Base-by-base conservation (phyloP, 176 grass and related monocot genomes). In the Aegilops longissima region DNA sequence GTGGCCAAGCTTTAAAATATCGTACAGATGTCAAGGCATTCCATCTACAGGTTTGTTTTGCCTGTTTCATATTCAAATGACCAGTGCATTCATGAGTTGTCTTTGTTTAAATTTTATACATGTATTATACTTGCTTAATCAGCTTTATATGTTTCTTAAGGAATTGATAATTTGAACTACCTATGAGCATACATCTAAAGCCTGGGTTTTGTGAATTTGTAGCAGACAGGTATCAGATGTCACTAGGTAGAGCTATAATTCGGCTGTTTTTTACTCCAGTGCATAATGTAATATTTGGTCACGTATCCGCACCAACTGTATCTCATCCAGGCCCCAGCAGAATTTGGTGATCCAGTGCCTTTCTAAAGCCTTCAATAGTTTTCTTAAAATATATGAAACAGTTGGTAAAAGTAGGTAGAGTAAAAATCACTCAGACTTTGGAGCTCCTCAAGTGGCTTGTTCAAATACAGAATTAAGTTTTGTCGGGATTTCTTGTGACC, bases 21-120 rank as follows among this genome's bases (percentile, higher is more conserved):
- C 93, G 96, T 67, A 90, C 93, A 83, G 93, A 98, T 91, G 69
- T 92, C 70, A 98, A 98, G 86, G 77, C 89, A 84, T 98, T 94
- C 71, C 96, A 98, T 87, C 84, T 98, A 38, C 96, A 98, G 96
- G 96, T 98, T 81, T 92, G 84, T 78, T 86, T 81, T 82, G 47
- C 61, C 27, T 69, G 20, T 82, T 79, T 62, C 23, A 34, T 56
- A 35, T 47, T 82, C 6, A 72, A 80, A 49, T 62, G 62, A 82
- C 21, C 27, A 42, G 18, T 76, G 66, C 31, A 74, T 87, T 72
- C 24, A 76, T 23, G 21, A 81, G 29, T 23, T 87, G 49, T 75
- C 42, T 75, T 76, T 76, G 24, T 76, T 76, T 29, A 51, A 25
- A 40, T 78, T 45, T 84, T 42, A 23, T 85, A 47, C 44, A 82